Base-by-base conservation (phyloP, 2,329 filamentous ascomycete species). In the Neofusicoccum ribis region DNA sequence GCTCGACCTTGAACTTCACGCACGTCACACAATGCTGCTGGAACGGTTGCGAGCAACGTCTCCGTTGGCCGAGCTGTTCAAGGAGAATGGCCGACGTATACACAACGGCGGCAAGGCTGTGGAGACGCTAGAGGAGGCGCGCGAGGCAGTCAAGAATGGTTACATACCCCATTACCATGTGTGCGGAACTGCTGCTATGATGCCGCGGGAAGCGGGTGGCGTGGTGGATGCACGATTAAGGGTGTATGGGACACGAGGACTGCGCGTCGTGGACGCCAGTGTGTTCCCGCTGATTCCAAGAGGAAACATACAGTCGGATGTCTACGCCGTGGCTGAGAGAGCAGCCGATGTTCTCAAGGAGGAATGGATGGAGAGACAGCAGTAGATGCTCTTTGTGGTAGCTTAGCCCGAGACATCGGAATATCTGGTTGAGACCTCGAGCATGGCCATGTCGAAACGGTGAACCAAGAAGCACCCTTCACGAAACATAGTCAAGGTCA, bases 1-100 rank as follows among this genome's bases (percentile, higher is more conserved):
- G 0, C 66, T 79, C 7, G 81, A 83, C 65, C 66, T 80, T 8
- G 75, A 81, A 39, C 60, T 82, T 7, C 72, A 77, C 1, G 74
- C 77, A 1, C 72, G 75, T 7, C 73, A 77, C 44, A 66, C 73
- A 5, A 72, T 72, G 12, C 77, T 73, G 60, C 68, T 77, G 4
- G 74, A 79, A 2, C 74, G 67, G 2, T 70, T 81, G 36, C 71
- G 72, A 2, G 64, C 70, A 5, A 72, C 77, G 0, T 66, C 71
- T 27, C 76, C 78, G 1, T 65, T 81, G 20, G 69, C 67, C 0
- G 63, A 67, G 5, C 67, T 77, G 5, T 67, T 82, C 5, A 79
- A 77, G 51, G 66, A 69, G 1, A 67, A 70, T 39, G 73, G 72
- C 2, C 54, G 63, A 17, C 73, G 74, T 4, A 67, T 67, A 36